Evolutionary conservation across 179 eudicot genomes (phyloP).

Genomic region (Sideroxylon spinosum): DNA sequence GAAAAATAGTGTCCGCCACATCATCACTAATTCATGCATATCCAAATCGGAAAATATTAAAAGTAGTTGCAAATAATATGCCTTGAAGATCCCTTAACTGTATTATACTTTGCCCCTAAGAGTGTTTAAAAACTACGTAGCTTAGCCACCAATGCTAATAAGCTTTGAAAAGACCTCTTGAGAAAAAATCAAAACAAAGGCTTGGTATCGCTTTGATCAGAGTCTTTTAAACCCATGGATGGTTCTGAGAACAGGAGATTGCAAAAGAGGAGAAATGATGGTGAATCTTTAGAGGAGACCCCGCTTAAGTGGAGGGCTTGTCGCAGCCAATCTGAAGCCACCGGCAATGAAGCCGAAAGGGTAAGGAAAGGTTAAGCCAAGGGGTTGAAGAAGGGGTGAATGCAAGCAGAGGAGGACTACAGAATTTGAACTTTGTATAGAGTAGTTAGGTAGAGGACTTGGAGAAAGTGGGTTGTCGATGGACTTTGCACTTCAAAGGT

Average conservation of each 20-base stretch:
- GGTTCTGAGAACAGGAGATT: not conserved
- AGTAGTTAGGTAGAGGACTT: conserved; percentile 60
- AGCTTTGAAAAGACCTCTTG: too few relatives aligned
- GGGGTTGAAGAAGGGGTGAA: conserved; percentile 59
- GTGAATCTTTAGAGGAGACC: conserved; percentile 27
- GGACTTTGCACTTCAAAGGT: not conserved
- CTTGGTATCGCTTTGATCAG: too few relatives aligned
- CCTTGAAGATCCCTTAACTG: too few relatives aligned
- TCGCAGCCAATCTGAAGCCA: conserved; percentile 15
- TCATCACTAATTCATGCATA: too few relatives aligned
- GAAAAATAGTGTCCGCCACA: too few relatives aligned
- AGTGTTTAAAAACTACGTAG: too few relatives aligned
- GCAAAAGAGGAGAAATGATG: conserved; percentile 24
- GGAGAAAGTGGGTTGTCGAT: conserved; percentile 66
- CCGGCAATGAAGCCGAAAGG: conserved; percentile 10
- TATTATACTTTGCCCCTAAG: too few relatives aligned
- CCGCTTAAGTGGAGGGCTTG: conserved; percentile 39
- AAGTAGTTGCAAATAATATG: too few relatives aligned
- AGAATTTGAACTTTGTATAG: conserved; percentile 51
- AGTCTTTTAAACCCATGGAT: not conserved
- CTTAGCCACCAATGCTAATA: too few relatives aligned
- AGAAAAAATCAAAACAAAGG: too few relatives aligned
- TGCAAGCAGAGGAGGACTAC: conserved; percentile 73
- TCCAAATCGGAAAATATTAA: too few relatives aligned
- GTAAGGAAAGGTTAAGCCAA: conserved; percentile 31